phyloP scores from a whole-genome alignment of 345 rosid species.

The Aquilaria malaccensis region DNA sequence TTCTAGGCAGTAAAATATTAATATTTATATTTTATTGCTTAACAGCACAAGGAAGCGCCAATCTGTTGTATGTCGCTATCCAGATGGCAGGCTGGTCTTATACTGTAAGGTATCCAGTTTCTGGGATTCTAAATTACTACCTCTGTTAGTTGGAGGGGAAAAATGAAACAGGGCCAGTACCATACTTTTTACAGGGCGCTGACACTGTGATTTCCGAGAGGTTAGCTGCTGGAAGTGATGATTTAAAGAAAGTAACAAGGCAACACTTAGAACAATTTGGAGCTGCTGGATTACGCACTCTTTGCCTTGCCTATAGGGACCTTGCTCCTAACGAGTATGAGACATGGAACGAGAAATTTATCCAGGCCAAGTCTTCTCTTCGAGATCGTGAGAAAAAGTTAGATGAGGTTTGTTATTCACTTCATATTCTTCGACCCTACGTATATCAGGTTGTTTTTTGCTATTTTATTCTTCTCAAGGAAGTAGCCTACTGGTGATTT shows the following conservation, averaged over 20 bases:
- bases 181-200: constrained; percentile 71
- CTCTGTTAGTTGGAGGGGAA: constrained; percentile 6
- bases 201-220: constrained; percentile 94
- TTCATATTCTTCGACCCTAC: not conserved
- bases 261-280: constrained; percentile 93
- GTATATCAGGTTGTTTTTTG: not conserved
- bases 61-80: constrained; percentile 95
- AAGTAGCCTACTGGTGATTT: constrained; percentile 2
- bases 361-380: constrained; percentile 92
- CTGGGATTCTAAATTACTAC: constrained; percentile 8
- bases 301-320: constrained; percentile 88
- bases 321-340: constrained; percentile 68
- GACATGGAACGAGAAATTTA: constrained; percentile 96
- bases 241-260: constrained; percentile 67
- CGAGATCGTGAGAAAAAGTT: constrained; percentile 95
- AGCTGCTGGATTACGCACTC: constrained; percentile 95
- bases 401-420: constrained; percentile 64
- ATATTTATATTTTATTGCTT: constrained; percentile 17
- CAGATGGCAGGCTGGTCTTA: constrained; percentile 92
- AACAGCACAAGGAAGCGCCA: constrained; percentile 98
- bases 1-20: constrained; percentile 8
- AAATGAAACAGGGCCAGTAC: constrained; percentile 29
- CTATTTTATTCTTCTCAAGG: constrained; percentile 5
- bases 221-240: constrained; percentile 61
- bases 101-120: constrained; percentile 81